Percentiles rank a stretch among this genome's conserved stretches.
Evolutionary conservation across 164 flowering plant genomes (phyloP).

Genomic region (Echeveria elegans): DNA sequence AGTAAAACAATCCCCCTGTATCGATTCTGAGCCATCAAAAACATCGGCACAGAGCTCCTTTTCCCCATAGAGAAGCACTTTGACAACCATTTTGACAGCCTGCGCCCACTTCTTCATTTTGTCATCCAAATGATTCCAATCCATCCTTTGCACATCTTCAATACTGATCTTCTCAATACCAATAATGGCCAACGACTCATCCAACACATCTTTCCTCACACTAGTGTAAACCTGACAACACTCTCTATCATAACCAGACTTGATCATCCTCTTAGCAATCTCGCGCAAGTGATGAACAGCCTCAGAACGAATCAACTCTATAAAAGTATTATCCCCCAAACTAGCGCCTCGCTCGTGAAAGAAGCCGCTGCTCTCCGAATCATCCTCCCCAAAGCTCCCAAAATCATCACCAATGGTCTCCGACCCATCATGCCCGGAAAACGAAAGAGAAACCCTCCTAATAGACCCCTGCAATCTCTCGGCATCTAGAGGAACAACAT

Average conservation of each 20-base stretch:
- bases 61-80: constrained; percentile 51
- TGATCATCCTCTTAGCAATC: constrained; percentile 72
- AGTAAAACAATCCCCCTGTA: constrained; percentile 51
- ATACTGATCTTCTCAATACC: constrained; percentile 79
- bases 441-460: constrained; percentile 42
- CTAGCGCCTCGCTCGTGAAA: constrained; percentile 46
- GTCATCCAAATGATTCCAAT: constrained; percentile 69
- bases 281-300: constrained; percentile 50
- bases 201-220: constrained; percentile 66
- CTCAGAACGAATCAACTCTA: constrained; percentile 53
- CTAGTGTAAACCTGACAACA: constrained; percentile 70
- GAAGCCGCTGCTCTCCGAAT: constrained; percentile 14
- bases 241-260: constrained; percentile 80
- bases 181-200: constrained; percentile 60
- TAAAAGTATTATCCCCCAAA: constrained; percentile 22
- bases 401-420: constrained; percentile 18
- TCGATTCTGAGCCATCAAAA: constrained; percentile 37
- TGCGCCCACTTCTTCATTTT: constrained; percentile 90
- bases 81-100: constrained; percentile 52
- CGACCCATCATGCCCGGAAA: constrained; percentile 26
- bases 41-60: constrained; percentile 55
- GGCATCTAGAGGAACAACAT: constrained; percentile 35
- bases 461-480: constrained; percentile 52
- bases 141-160: constrained; percentile 80
- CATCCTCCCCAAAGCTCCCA: constrained; percentile 28